Base-by-base conservation (phyloP, 139 green algal genomes). In the Bryopsis sp. region DNA sequence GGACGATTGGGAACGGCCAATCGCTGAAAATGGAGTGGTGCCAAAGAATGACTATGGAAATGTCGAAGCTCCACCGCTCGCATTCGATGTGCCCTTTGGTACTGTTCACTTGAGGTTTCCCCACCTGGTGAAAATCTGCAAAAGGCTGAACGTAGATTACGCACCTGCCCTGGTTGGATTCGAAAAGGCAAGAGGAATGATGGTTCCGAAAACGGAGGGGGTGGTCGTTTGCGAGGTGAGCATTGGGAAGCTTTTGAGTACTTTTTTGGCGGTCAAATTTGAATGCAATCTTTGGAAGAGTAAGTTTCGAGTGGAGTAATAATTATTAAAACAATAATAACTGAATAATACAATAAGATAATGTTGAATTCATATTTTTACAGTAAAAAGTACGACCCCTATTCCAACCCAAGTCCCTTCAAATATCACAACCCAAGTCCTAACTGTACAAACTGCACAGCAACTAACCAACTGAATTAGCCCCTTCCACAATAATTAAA, bases 41-140 rank as follows among this genome's bases (percentile, higher is more conserved):
- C 90, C 90, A 19, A 82, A 79, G 26, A 95, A 94, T 70, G 83
- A 87, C 22, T 81, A 81, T 0, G 87, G 86, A 62, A 92, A 92
- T 63, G 80, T 96, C n/a, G 84, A 94, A 60, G 79, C 76, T 11
- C 90, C 90, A 31, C 90, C 90, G 26, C 76, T 93, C 22, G 70
- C 72, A 0, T 26, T 63, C 0, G 34, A 31, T 0, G 71, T 96
- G 54, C 90, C 90, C 4, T 11, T 36, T 34, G 86, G 88, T 37
- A 88, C 82, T 2, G 72, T 79, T 2, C 74, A 86, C 58, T 43
- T 89, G 7, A 63, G 58, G 4, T 19, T 71, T 4, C 70, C 66
- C 0, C 59, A 64, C 29, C 47, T 81, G 32, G 77, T 61, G n/a
- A 58, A 66, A 31, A 32, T 76, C 8, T 84, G 79, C 76, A 74